Evolutionary conservation across 192 early-diverging fungal genomes (phyloP), one percentile per base, ranked within the genome.

Genomic region (Backusella morwellensis): DNA sequence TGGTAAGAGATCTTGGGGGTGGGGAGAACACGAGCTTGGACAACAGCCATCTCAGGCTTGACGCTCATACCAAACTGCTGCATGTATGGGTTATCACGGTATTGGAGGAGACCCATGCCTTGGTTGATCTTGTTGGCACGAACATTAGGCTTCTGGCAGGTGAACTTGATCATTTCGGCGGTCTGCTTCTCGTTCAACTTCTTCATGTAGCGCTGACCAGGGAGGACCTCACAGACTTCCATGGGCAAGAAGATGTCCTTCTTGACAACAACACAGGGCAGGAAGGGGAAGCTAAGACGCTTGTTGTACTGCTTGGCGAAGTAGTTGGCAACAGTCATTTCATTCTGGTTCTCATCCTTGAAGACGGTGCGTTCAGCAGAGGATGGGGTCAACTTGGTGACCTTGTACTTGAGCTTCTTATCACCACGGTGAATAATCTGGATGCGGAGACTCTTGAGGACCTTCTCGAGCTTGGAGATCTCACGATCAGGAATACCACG

Each of bases 121-220:
- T 92, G 87, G n/a, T 82, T 86, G 73, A 98, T 98, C 76, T 94
- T 94, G 79, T 92, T 88, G 72, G 90, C 89, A 70, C 97, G 93
- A n/a, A 94, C 88, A 66, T 89, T 86, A 0, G 97, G 97, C 36
- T 86, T 87, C 81, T 93, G 91, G 78, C 94, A 96, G 0, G 96
- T 96, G 78, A 95, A 95, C 36, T 91, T 94, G 78, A 99, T 97
- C 96, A 99, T 97, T 77, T 99, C 96, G 0, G 95, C 93, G 0
- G 96, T 97, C 86, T 96, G 92, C 36, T 82, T 82, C 67, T 97
- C 94, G 75, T 95, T 91, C 42, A 97, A 81, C 77, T 96, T 96
- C 74, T 93, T 87, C 77, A 91, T 82, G 78, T 94, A 90, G 52
- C 95, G 89, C 84, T 97, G 96, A 66, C 95, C 96, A 36, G 91